Conservation (phyloP, 2,329 filamentous ascomycete genomes). For the Colletotrichum sp. region DNA sequence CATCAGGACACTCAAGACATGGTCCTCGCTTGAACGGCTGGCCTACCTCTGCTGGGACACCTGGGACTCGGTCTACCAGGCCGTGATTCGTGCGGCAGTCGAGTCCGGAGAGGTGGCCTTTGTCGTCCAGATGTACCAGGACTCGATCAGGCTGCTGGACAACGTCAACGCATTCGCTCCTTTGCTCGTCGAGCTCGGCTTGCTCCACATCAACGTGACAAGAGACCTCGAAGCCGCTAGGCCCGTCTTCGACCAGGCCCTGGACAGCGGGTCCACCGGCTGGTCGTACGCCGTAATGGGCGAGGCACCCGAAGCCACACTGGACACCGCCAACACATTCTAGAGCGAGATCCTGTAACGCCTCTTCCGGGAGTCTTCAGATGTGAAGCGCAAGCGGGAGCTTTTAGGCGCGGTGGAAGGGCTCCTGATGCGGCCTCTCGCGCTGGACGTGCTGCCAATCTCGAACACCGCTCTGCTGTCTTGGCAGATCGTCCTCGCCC, state of each 20-base stretch:
- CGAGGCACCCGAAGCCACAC: conserved; percentile 11
- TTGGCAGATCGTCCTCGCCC: conserved; percentile 20
- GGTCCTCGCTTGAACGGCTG: conserved; percentile 29
- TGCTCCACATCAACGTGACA: conserved; percentile 21
- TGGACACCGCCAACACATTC: conserved; percentile 18
- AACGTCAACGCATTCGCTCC: conserved; percentile 29
- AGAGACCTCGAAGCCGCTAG: conserved; percentile 20
- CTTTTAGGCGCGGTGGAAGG: conserved; percentile 21
- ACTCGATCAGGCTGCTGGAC: conserved; percentile 27
- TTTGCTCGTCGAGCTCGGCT: conserved; percentile 23
- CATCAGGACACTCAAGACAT: conserved; percentile 26
- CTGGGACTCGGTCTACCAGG: too few relatives aligned
- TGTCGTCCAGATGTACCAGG: conserved; percentile 26
- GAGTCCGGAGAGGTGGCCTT: conserved; percentile 25
- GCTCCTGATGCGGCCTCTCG: conserved; percentile 21
- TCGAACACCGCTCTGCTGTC: conserved; percentile 16
- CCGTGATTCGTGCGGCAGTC: conserved; percentile 11
- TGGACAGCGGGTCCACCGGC: conserved; percentile 25
- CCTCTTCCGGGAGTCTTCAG: conserved; percentile 24
- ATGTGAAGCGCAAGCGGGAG: conserved; percentile 24
- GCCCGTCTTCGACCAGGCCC: conserved; percentile 24
- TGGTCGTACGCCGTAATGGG: conserved; percentile 27
- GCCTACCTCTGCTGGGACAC: conserved; percentile 27
- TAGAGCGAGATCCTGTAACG: conserved; percentile 25
- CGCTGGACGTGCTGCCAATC: conserved; percentile 24